Evolutionary conservation across 2,329 filamentous ascomycete species (phyloP).

Genomic region (Calonectria pauciramosa): DNA sequence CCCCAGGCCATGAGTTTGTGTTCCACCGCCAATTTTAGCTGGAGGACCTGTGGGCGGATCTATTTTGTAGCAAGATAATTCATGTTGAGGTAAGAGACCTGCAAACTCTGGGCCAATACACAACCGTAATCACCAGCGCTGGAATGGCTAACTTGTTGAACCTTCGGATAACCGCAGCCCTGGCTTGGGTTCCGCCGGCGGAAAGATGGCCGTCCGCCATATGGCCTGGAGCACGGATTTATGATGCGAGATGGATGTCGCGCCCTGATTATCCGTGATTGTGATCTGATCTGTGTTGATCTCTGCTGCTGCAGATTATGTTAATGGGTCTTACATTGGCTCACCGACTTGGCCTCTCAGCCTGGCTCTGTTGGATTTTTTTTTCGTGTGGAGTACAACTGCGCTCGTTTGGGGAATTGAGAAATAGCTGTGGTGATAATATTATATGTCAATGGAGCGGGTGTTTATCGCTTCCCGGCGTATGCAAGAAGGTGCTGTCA

Average conservation of each 20-base stretch:
- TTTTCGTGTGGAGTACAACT: background rate
- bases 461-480: background rate
- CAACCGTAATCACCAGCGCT: background rate
- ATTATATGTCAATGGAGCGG: background rate
- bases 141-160: background rate
- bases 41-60: background rate
- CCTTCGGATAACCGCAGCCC: background rate
- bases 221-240: background rate
- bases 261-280: background rate
- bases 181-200: background rate
- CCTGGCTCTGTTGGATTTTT: background rate
- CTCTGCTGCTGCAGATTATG: background rate
- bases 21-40: background rate
- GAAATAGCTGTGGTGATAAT: background rate
- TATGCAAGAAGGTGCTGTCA: background rate
- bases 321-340: background rate
- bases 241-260: slow-evolving; percentile 3
- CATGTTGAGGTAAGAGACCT: background rate
- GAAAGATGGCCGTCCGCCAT: background rate
- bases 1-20: background rate
- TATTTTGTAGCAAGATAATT: background rate
- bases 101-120: background rate
- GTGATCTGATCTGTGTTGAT: background rate
- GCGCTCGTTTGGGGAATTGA: background rate
- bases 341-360: slow-evolving; percentile 5